Conservation (phyloP, 164 flowering plant genomes). For the Vitis riparia region DNA sequence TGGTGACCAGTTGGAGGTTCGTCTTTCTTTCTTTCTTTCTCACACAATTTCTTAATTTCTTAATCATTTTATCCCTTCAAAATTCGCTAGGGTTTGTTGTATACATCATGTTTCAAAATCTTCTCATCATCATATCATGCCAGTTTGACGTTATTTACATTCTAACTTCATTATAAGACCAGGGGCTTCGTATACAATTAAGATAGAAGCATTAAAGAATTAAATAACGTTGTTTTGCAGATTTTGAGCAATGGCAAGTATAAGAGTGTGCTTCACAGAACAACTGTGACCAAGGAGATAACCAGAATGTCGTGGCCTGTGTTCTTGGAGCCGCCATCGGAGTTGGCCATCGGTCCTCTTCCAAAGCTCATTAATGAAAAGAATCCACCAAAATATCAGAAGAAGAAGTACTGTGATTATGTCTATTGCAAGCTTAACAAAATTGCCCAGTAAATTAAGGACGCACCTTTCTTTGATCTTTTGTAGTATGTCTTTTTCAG, state of each 20-base stretch:
- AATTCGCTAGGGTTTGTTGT: too few species aligned
- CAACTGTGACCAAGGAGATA: constrained; percentile 40
- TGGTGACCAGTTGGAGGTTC: constrained; percentile 63
- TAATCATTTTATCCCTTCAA: too few species aligned
- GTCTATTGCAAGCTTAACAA: constrained; percentile 65
- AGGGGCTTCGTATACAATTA: too few species aligned
- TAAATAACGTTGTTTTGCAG: constrained; percentile 14
- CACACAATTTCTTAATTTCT: too few species aligned
- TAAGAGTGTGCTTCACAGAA: constrained; percentile 42
- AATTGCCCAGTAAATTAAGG: constrained; percentile 45
- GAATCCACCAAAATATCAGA: constrained; percentile 55
- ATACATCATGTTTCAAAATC: too few species aligned
- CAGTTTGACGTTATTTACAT: too few species aligned
- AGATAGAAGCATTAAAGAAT: too few species aligned
- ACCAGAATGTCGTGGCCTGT: constrained; percentile 59
- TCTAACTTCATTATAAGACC: too few species aligned
- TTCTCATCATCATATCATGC: too few species aligned
- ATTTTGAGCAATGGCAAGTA: constrained; percentile 47
- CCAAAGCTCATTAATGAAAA: constrained; percentile 50
- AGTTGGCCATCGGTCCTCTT: constrained; percentile 52
- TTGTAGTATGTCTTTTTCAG: too few species aligned
- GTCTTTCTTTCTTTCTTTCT: too few species aligned
- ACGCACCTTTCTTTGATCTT: background rate
- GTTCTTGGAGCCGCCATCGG: constrained; percentile 43
- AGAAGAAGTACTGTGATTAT: constrained; percentile 61